phyloP scores from a whole-genome alignment of 257 asterid genomes.

The Haberlea rhodopensis region DNA sequence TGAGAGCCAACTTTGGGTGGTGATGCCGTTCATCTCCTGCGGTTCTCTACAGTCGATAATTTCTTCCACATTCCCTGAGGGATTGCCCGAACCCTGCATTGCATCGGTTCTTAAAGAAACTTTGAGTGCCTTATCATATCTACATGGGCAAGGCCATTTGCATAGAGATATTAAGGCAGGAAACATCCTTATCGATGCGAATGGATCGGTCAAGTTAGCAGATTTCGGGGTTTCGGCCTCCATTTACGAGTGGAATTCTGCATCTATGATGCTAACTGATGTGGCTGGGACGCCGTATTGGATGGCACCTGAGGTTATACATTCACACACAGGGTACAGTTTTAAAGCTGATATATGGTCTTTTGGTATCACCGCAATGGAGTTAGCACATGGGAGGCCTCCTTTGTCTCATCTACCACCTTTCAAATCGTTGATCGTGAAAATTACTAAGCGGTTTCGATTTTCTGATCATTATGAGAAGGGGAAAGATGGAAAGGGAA shows the following conservation, averaged over 20 bases:
- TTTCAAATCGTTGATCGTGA: constrained; percentile 72
- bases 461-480: constrained; percentile 75
- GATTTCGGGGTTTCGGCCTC: constrained; percentile 93
- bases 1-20: constrained; percentile 66
- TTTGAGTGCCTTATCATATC: constrained; percentile 53
- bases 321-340: constrained; percentile 70
- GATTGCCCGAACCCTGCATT: constrained; percentile 71
- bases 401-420: constrained; percentile 83
- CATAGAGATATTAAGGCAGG: constrained; percentile 81
- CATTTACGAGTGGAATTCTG: constrained; percentile 46
- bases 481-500: constrained; percentile 38
- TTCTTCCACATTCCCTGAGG: constrained; percentile 56
- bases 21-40: constrained; percentile 88
- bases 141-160: constrained; percentile 78
- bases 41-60: constrained; percentile 82
- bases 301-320: constrained; percentile 94
- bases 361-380: constrained; percentile 80
- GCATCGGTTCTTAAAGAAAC: constrained; percentile 61
- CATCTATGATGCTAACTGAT: constrained; percentile 52
- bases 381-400: constrained; percentile 87
- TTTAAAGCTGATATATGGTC: constrained; percentile 93
- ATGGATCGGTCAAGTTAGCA: constrained; percentile 63
- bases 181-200: constrained; percentile 62
- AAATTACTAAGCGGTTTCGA: constrained; percentile 62
- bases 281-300: constrained; percentile 78